Evolutionary conservation across 2,329 filamentous ascomycete species (phyloP).

Genomic region (Neofusicoccum cordaticola): DNA sequence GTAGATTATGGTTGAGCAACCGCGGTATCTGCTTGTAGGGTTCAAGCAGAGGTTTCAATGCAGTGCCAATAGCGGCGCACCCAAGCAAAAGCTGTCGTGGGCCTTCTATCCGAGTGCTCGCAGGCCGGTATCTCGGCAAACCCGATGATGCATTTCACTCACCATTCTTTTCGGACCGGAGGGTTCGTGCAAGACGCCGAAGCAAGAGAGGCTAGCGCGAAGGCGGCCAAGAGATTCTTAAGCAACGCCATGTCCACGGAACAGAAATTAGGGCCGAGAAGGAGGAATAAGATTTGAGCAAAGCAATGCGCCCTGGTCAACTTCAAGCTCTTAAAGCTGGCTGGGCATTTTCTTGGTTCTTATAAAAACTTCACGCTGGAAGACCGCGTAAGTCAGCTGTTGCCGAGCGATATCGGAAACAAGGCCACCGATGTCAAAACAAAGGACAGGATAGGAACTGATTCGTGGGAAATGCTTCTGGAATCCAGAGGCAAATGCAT

Average conservation of each 20-base stretch:
- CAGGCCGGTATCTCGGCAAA: background rate
- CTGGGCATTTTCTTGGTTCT: slow-evolving; percentile 1
- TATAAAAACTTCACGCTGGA: background rate
- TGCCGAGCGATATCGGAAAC: slow-evolving; percentile 5
- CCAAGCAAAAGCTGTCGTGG: background rate
- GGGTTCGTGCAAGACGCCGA: background rate
- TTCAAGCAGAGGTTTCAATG: too few species aligned
- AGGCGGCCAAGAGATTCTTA: background rate
- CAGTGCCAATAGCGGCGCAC: too few species aligned
- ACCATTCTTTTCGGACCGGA: slow-evolving; percentile 14
- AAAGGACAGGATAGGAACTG: background rate
- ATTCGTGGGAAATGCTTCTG: background rate
- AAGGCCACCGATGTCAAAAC: slow-evolving; percentile 11
- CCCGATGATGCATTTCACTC: background rate
- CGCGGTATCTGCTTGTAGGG: too few species aligned
- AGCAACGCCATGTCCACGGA: background rate
- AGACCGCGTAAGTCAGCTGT: background rate
- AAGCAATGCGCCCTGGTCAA: background rate
- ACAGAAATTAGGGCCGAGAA: background rate
- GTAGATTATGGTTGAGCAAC: too few species aligned
- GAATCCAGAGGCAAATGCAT: background rate
- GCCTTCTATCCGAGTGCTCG: too few species aligned
- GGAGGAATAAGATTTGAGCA: background rate
- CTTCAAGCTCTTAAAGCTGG: background rate
- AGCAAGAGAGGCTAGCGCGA: slow-evolving; percentile 1